phyloP scores from a whole-genome alignment of 352 stramenopile species.

The Phytophthora fragariae region DNA sequence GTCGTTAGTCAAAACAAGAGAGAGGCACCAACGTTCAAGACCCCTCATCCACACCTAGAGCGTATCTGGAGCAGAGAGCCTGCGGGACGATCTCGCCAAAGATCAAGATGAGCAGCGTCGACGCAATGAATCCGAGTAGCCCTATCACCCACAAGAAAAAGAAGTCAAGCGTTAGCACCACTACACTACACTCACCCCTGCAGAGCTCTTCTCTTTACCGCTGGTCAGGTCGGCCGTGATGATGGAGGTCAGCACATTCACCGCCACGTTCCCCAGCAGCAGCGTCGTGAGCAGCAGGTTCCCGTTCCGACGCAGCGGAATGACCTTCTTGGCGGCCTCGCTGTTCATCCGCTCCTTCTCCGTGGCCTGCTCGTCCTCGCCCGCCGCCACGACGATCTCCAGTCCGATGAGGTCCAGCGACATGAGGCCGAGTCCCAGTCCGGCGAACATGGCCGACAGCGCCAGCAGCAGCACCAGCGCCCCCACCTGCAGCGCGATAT shows the following conservation, averaged over 20 bases:
- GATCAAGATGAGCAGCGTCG: conserved; percentile 95
- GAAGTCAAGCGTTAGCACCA: background rate
- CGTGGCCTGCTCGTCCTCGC: conserved; percentile 87
- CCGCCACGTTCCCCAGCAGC: conserved; percentile 96
- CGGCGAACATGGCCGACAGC: conserved; percentile 94
- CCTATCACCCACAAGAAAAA: conserved; percentile 26
- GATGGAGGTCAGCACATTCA: conserved; percentile 98
- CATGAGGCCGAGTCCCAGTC: conserved; percentile 97
- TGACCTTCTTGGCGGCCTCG: conserved; percentile 75
- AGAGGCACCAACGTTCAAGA: background rate
- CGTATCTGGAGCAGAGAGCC: conserved; percentile 95
- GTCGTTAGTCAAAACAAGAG: background rate
- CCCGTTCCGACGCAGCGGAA: conserved; percentile 93
- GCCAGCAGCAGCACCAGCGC: conserved; percentile 66
- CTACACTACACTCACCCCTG: background rate
- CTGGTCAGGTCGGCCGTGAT: conserved; percentile 94
- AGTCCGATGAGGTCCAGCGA: conserved; percentile 97
- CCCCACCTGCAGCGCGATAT: conserved; percentile 57
- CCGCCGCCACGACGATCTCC: conserved; percentile 95
- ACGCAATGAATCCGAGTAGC: conserved; percentile 93
- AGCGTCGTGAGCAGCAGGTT: conserved; percentile 99
- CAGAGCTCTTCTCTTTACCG: conserved; percentile 24
- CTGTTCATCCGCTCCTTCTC: conserved; percentile 69
- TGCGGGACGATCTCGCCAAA: conserved; percentile 96
- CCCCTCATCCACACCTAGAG: conserved; percentile 74